Base-by-base conservation (phyloP, 441 rosid genomes). In the Euphorbia schlechtendalii region DNA sequence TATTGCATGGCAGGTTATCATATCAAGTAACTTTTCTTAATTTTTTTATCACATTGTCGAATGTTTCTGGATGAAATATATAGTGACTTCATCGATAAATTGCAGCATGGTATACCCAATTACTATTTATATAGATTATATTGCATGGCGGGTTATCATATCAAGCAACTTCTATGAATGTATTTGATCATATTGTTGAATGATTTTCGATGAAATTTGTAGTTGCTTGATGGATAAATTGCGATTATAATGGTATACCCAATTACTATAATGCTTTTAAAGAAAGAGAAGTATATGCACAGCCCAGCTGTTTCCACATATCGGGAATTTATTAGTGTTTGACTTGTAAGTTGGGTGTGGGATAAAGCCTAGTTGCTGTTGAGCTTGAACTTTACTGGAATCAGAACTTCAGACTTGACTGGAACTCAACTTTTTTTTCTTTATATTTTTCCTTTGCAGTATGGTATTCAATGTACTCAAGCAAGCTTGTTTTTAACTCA, bases 1-100 rank as follows among this genome's bases (percentile, higher is more conserved):
- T 57, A 90, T 93, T 3, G 97, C 97, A 28, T 93, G 99, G 97
- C 99, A 88, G 96, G 97, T 83, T 66, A 51, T 22, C 57, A 28
- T 38, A 27, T 71, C 24, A 3, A 27, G 8, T 56, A 10, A 15
- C 10, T 15, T 49, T 49, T 25, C 15, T 27, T 0, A 1, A 21
- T 14, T 43, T 41, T 38, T 65, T 10, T n/a, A 11, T 38, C 24
- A 38, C 48, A n/a, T 12, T 65, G 1, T 24, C 25, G 17, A n/a
- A 24, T n/a, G 38, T 56, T 48, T 34, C 46, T 48, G 15, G 49
- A 15, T 14, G 24, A 60, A 56, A 36, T 7, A n/a, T 54, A 15
- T 60, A 14, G 20, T 43, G 12, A 22, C 46, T 60, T 20, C 25
- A 17, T 36, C 27, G 62, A 36, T 59, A 17, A 40, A 22, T 40